Evolutionary conservation across 306 rosid genomes (phyloP), one percentile per base, ranked within the genome.

Genomic region (Pyrus communis): DNA sequence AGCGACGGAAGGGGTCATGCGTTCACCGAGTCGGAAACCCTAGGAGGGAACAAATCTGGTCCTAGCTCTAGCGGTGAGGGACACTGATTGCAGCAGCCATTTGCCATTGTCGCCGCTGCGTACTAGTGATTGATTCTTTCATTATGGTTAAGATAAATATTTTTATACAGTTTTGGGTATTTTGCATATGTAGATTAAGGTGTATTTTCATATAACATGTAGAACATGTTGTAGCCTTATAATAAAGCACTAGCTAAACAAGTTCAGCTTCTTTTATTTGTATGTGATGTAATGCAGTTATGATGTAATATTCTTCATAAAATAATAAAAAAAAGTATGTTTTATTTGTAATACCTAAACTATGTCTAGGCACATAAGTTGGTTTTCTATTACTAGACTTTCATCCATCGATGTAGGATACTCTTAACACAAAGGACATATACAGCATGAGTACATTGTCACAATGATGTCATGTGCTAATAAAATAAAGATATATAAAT

Each of bases 31-130:
- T 67, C 70, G 12, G 76, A 75, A 63, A 78, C 71, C 66, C 78
- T 78, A 7, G 78, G 81, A 75, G 87, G 67, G 42, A 81, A 74
- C 28, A 80, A 35, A 35, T 81, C 81, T 0, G 85, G 87, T 67
- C 83, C 85, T 17, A 62, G 81, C 74, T 3, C 81, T 2, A 72
- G 85, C 3, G 77, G 40, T 22, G 2, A 31, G 1, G 85, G 89
- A 40, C 75, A 77, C 70, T 85, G 22, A 58, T 35, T 61, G 33
- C 30, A 7, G 71, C 18, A 3, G 51, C 62, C 62, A 3, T 12
- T 57, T 57, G 28, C 28, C 62, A 22, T 58, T 58, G 19, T 51
- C 7, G 21, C 57, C 21, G 15, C 57, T 15, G 5, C 33, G 19
- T 1, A 68, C 52, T n/a, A 4, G 51, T 67, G 4, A 19, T 38